A percentile compares a stretch with the other conserved stretches of the same genome.
phyloP scores from a whole-genome alignment of 1,284 basidiomycete species.

The Tausonia pullulans region DNA sequence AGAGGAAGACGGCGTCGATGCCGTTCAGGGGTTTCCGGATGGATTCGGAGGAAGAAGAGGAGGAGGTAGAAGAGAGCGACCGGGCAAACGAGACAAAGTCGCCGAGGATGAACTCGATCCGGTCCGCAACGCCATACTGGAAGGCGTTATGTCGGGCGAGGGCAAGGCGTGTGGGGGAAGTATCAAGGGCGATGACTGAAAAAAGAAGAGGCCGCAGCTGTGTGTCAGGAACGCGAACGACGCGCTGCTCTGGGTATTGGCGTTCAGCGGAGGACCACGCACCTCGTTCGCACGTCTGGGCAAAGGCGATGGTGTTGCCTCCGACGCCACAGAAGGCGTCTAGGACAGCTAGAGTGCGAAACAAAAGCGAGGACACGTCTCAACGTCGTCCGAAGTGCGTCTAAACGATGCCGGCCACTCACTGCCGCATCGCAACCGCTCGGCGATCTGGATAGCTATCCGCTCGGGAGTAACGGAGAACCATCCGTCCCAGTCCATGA shows the following conservation, averaged over 20 bases:
- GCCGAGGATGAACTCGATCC: slow-evolving; percentile 83
- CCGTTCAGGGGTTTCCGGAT: slow-evolving; percentile 29
- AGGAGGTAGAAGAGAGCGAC: slow-evolving; percentile 75
- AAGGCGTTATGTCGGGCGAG: slow-evolving; percentile 84
- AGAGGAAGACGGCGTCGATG: slow-evolving; percentile 80
- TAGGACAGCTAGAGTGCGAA: slow-evolving; percentile 41
- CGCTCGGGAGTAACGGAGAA: slow-evolving; percentile 91
- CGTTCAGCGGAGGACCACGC: background rate
- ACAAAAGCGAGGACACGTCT: background rate
- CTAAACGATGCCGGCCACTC: background rate
- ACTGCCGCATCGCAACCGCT: slow-evolving; percentile 69
- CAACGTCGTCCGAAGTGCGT: background rate
- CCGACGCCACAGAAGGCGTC: slow-evolving; percentile 98
- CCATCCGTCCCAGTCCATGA: slow-evolving; percentile 66
- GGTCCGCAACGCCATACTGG: slow-evolving; percentile 84
- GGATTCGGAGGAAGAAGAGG: slow-evolving; percentile 53
- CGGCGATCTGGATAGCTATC: slow-evolving; percentile 83
- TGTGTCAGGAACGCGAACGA: slow-evolving; percentile 28
- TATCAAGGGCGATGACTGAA: slow-evolving; percentile 83
- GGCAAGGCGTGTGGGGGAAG: slow-evolving; percentile 65
- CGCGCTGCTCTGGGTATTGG: slow-evolving; percentile 33
- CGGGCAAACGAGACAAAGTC: slow-evolving; percentile 74
- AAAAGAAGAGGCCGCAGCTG: slow-evolving; percentile 31
- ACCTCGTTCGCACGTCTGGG: slow-evolving; percentile 85
- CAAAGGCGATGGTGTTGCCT: slow-evolving; percentile 95